Conservation (phyloP, 1,139 yeast genomes). For the Candida labiduridarum region DNA sequence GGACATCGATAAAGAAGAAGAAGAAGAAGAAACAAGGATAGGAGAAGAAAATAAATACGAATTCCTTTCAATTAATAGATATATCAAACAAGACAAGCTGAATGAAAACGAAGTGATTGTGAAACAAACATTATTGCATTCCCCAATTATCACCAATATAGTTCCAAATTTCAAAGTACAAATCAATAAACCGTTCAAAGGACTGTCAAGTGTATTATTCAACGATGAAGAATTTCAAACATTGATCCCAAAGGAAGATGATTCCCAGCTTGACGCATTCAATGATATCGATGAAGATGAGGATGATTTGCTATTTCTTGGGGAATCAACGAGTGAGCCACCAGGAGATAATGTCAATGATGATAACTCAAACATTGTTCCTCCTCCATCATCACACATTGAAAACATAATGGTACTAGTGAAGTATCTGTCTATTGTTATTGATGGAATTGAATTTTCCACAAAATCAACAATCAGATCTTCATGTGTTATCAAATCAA, state of each 20-base stretch:
- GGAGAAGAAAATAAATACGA: slow-evolving; percentile 5
- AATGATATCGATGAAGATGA: slow-evolving; percentile 39
- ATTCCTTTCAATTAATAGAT: slow-evolving; percentile 8
- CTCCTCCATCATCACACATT: slow-evolving; percentile 7
- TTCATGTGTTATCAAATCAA: slow-evolving; percentile 30
- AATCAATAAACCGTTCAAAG: slow-evolving; percentile 34
- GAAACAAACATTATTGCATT: slow-evolving; percentile 40
- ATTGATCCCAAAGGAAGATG: slow-evolving; percentile 38
- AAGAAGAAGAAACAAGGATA: neutral
- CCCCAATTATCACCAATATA: slow-evolving; percentile 39
- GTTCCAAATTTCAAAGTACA: slow-evolving; percentile 37
- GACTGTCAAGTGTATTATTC: slow-evolving; percentile 34
- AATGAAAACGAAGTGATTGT: slow-evolving; percentile 16
- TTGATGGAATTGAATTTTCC: slow-evolving; percentile 35
- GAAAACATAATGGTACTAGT: slow-evolving; percentile 30
- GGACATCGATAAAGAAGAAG: neutral
- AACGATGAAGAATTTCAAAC: slow-evolving; percentile 45
- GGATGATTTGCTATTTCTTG: slow-evolving; percentile 15
- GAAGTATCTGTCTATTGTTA: slow-evolving; percentile 36
- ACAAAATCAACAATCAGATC: slow-evolving; percentile 41
- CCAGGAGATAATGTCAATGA: neutral
- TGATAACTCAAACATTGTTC: neutral
- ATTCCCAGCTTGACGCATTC: slow-evolving; percentile 43
- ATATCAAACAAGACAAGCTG: neutral
- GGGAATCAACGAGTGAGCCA: slow-evolving; percentile 5